Evolutionary conservation across 805 yeast genomes (phyloP), one percentile per base, ranked within the genome.

Genomic region (Candida coleopterorum): DNA sequence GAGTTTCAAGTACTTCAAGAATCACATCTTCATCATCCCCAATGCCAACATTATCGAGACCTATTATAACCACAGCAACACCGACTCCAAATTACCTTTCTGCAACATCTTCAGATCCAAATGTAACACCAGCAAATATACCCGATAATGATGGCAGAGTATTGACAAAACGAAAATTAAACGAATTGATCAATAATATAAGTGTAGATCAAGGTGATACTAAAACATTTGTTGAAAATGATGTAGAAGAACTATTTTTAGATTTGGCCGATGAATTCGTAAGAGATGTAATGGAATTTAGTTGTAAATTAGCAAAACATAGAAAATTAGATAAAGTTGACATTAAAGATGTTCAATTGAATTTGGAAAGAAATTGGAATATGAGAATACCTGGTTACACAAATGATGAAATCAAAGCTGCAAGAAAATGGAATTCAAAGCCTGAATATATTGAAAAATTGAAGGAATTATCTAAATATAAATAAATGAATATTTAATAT

Each of bases 241-340:
- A 93, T 58, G 95, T 87, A 16, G 96, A 89, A 58, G 97, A 90
- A 47, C 64, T 93, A 29, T 63, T 93, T 22, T 67, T 93, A 28
- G 98, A 93, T 58, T 65, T 93, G 33, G 97, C 98, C 0, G 99
- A 93, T 59, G 97, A 93, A 54, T 93, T 93, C 55, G 93, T 93
- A 10, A 74, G 85, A 5, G 79, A 84, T 32, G 95, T 94, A 2
- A 86, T 97, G 0, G 72, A 86, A 4, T 93, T 93, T 64, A 95
- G 97, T 1, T 89, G 97, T 55, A 76, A 93, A 36, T 69, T 93
- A 45, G 97, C 99, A 18, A 93, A 93, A 58, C 97, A 90, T 54
- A 74, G 99, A 47, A 88, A 86, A 53, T 75, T 86, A 8, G 96
- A 90, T 42, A 75, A 81, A 24, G 66, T 93, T 21, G 97, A 90